These are phyloP conservation scores for Wallacemonas collosoma DNA, from an alignment of 208 protist species.

Conservation along the genomic window DNA sequence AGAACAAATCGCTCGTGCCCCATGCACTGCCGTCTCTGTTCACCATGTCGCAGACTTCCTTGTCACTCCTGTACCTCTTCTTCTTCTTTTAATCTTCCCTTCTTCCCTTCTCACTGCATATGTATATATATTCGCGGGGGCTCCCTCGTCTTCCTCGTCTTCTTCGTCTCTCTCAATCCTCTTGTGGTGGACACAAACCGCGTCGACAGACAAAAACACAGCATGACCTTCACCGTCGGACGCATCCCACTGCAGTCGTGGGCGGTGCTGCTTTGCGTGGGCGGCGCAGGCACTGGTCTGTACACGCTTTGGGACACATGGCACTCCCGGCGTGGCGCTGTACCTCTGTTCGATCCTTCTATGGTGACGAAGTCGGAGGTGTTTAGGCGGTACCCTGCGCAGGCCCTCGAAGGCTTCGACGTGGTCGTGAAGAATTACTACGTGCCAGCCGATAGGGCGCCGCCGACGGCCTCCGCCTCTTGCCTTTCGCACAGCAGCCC, in stretches of 20 bases:
- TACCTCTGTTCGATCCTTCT: constrained; percentile 48
- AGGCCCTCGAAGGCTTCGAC: constrained; percentile 61
- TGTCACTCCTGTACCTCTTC: too few relatives aligned
- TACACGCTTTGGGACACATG: constrained; percentile 29
- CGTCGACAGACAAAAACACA: not conserved
- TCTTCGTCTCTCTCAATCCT: not conserved
- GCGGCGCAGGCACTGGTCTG: constrained; percentile 13
- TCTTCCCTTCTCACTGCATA: too few relatives aligned
- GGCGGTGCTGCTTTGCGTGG: constrained; percentile 16
- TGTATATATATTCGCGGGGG: too few relatives aligned
- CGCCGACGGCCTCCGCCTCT: constrained; percentile 6
- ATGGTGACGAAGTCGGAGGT: constrained; percentile 53
- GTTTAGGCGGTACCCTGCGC: constrained; percentile 66
- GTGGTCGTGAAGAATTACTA: constrained; percentile 85
- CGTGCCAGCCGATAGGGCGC: constrained; percentile 15
- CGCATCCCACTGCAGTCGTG: constrained; percentile 13
- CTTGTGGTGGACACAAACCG: not conserved
- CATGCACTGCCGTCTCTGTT: too few relatives aligned
- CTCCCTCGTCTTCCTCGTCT: not conserved
- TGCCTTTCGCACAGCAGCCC: not conserved
- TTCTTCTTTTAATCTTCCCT: too few relatives aligned
- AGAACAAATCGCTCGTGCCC: too few relatives aligned
- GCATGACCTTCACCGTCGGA: not conserved
- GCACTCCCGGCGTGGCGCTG: constrained; percentile 24
- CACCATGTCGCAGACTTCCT: too few relatives aligned